Evolutionary conservation across 495 filamentous ascomycete species (phyloP).

Genomic region (Penicillium verhagenii): DNA sequence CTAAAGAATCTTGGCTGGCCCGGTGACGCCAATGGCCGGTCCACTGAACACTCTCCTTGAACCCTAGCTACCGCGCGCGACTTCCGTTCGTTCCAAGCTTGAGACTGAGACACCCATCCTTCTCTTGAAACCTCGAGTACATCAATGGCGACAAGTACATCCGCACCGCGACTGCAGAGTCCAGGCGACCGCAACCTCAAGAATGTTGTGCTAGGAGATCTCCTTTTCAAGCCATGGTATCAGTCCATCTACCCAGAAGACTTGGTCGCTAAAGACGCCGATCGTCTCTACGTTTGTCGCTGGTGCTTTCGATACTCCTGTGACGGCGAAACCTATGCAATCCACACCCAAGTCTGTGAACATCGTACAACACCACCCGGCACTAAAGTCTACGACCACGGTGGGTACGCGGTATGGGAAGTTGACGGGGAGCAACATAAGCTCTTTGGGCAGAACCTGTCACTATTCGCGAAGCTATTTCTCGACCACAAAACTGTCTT

Average conservation of each 20-base stretch:
- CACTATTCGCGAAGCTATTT: constrained; percentile 96
- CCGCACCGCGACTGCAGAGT: constrained; percentile 32
- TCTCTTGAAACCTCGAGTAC: not conserved
- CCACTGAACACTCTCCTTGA: constrained; percentile 11
- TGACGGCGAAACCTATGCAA: constrained; percentile 60
- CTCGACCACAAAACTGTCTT: constrained; percentile 98
- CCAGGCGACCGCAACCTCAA: constrained; percentile 62
- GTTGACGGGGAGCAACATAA: constrained; percentile 87
- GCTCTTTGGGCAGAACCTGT: constrained; percentile 93
- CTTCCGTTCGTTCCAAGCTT: not conserved
- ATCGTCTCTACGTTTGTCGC: constrained; percentile 79
- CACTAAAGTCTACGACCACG: constrained; percentile 56
- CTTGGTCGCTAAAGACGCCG: constrained; percentile 61
- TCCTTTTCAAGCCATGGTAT: constrained; percentile 76
- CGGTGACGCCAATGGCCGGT: constrained; percentile 25
- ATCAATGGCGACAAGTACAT: constrained; percentile 31
- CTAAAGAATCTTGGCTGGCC: not conserved
- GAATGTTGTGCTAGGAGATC: constrained; percentile 70
- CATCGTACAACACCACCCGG: constrained; percentile 43
- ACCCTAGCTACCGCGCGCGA: constrained; percentile 6
- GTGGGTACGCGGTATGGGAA: constrained; percentile 74
- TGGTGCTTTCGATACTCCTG: constrained; percentile 91
- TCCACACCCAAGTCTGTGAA: constrained; percentile 46
- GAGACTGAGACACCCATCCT: too few species aligned
- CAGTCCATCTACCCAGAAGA: constrained; percentile 77